Evolutionary conservation across 257 asterid species (phyloP), one percentile per base, ranked within the genome.

Genomic region (Nicotiana knightiana): DNA sequence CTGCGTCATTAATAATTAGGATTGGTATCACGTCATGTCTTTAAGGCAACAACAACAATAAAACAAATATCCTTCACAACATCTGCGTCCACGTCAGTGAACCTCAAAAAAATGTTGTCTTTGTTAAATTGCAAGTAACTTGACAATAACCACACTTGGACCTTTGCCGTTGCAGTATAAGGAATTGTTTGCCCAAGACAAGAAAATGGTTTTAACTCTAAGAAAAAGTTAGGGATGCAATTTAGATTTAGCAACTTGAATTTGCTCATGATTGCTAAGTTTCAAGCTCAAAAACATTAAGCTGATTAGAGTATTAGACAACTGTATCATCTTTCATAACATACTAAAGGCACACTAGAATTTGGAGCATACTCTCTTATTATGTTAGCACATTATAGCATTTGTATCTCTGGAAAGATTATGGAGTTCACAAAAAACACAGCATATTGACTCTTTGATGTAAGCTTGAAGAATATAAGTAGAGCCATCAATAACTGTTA

Each of bases 1-100:
- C 98, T 94, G 97, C 91, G 93, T 85, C 89, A 86, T 83, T 86
- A 86, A 89, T 89, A 82, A 89, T 86, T 89, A 92, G 93, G 86
- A 91, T 83, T 83, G 88, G 92, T 88, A 85, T 76, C 46, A 84
- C 65, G 77, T 75, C 77, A 57, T 30, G 63, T 70, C 54, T 21
- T 21, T 15, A 58, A 58, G 54, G 18, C 55, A n/a, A 51, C 17
- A 54, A 59, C 4, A 26, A 7, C 32, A 46, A 58, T 11, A 48
- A 65, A 28, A 68, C 21, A 21, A 80, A 30, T 9, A 65, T 55
- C 71, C 32, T 21, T 26, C 3, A 37, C 33, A 70, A 28, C 78
- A 70, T 71, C 59, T 35, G 79, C n/a, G 30, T 28, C 61, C 79
- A n/a, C 28, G 46, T n/a, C 15, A 54, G 6, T 71, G 24, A 32